Evolutionary conservation across 1,284 basidiomycete genomes (phyloP).

Genomic region (Wolfiporia cocos): DNA sequence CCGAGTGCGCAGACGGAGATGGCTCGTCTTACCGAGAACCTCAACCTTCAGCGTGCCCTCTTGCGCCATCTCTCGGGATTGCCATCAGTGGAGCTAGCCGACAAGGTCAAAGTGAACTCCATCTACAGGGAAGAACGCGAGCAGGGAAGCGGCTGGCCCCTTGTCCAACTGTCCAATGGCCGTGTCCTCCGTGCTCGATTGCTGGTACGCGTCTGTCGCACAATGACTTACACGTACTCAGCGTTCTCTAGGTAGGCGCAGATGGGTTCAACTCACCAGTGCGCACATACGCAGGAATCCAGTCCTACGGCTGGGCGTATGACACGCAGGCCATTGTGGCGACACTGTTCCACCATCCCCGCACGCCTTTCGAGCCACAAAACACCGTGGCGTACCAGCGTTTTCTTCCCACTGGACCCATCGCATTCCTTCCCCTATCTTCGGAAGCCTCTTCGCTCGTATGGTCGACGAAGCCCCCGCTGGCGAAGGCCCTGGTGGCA

Average conservation of each 20-base stretch:
- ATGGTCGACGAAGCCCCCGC: slow-evolving; percentile 85
- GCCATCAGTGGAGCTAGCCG: slow-evolving; percentile 47
- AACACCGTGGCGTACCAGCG: slow-evolving; percentile 91
- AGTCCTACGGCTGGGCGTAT: slow-evolving; percentile 91
- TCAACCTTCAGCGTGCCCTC: slow-evolving; percentile 84
- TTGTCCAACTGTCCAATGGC: slow-evolving; percentile 65
- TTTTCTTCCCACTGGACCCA: slow-evolving; percentile 93
- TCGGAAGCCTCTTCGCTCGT: slow-evolving; percentile 82
- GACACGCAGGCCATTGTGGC: slow-evolving; percentile 89
- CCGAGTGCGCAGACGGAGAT: slow-evolving; percentile 35
- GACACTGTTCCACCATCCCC: slow-evolving; percentile 70
- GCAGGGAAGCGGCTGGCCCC: slow-evolving; percentile 57
- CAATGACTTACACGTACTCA: slow-evolving; percentile 1
- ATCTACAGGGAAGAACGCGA: slow-evolving; percentile 46
- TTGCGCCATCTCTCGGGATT: slow-evolving; percentile 47
- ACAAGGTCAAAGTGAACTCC: slow-evolving; percentile 62
- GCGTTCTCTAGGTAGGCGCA: slow-evolving; percentile 70
- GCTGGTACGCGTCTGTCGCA: slow-evolving; percentile 42
- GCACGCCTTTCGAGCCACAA: slow-evolving; percentile 48
- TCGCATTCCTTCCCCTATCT: slow-evolving; percentile 89
- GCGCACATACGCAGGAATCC: slow-evolving; percentile 79
- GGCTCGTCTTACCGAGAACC: slow-evolving; percentile 83
- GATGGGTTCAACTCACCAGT: slow-evolving; percentile 97
- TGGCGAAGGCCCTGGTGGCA: slow-evolving; percentile 72
- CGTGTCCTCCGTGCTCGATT: slow-evolving; percentile 61